Base-by-base conservation (phyloP, 495 filamentous ascomycete genomes). In the Alectoria sarmentosa region DNA sequence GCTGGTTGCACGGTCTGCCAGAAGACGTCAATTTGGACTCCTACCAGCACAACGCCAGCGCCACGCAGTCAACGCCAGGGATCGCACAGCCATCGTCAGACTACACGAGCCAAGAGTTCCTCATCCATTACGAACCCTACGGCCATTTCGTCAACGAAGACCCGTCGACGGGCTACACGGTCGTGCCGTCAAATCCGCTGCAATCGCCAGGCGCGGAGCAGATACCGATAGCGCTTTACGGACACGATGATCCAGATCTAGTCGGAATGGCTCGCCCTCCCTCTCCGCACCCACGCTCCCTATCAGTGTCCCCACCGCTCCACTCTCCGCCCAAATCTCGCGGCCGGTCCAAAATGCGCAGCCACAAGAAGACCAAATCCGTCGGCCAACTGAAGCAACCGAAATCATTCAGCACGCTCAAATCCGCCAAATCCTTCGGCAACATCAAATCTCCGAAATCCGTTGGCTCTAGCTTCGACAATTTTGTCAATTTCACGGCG, bases 401-500 rank as follows among this genome's bases (percentile, higher is more conserved):
- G 73, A 46, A 72, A 68, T 60, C 67, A 75, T 62, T 66, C 67
- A 39, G 64, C 71, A 28, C 67, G 60, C 61, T 66, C 63, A 49
- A 67, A 34, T 39, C 58, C 61, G 21, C 70, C 65, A 34, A 68
- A 61, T 69, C 49, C 63, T 66, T 34, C 46, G 69, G 23, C 72
- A 74, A 34, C 75, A 71, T 62, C 73, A 74, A 64, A 66, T 75
- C 55, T 64, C 71, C 69, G 55, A 77, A 76, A 57, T 71, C 77
- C 1, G 26, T 2, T 36, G 76, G 73, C 14, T 84, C 88, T 48
- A 86, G 85, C 2, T 98, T 98, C 70, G 90, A 96, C 62, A 98
- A 98, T 73, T 96, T 87, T 76, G 96, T 92, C 62, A 98, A 98
- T 73, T 96, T 87, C 76, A 96, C 92, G n/a, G 84, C 91, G 0